Base-by-base conservation (phyloP, 1,284 basidiomycete species). In the Trichosporon faecale region DNA sequence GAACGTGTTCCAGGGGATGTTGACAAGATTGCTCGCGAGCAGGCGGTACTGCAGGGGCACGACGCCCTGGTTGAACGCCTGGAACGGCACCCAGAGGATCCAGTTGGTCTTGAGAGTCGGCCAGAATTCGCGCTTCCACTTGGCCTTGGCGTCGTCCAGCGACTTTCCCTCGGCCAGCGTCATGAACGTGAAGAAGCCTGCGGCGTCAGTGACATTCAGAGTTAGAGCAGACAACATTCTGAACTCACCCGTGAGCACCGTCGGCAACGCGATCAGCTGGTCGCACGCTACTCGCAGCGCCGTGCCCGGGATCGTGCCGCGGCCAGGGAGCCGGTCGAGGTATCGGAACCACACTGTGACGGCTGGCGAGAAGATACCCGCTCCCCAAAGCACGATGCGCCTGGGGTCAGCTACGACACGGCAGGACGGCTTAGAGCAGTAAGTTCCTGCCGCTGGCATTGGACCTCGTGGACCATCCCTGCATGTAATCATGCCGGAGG, bases 171-270 rank as follows among this genome's bases (percentile, higher is more conserved):
- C 85, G 44, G 84, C 73, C 4, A 84, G 72, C 1, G 84, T 82
- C 79, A 85, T 85, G 52, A 77, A 76, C 5, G 82, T 81, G 81
- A 86, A 86, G 79, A 86, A 86, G n/a, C 81, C 77, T 77, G 72
- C 37, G 52, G 9, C 40, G 52, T 72, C 37, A 72, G 67, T n/a
- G n/a, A n/a, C n/a, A n/a, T n/a, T n/a, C n/a, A n/a, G n/a, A n/a
- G n/a, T n/a, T n/a, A n/a, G n/a, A n/a, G n/a, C n/a, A n/a, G n/a
- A n/a, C n/a, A n/a, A n/a, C n/a, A n/a, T n/a, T n/a, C n/a, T 6
- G 6, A 4, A 76, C 80, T 70, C 68, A 80, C 80, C 76, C 8
- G 76, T 75, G 64, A 83, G 67, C 14, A 84, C 77, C n/a, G 76
- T 67, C 0, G 85, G 85, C 2, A 85, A 84, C 66, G 84, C 80